These are phyloP conservation scores for Podaxis mareebaensis DNA, from an alignment of 768 basidiomycete genomes.

Conservation along the genomic window DNA sequence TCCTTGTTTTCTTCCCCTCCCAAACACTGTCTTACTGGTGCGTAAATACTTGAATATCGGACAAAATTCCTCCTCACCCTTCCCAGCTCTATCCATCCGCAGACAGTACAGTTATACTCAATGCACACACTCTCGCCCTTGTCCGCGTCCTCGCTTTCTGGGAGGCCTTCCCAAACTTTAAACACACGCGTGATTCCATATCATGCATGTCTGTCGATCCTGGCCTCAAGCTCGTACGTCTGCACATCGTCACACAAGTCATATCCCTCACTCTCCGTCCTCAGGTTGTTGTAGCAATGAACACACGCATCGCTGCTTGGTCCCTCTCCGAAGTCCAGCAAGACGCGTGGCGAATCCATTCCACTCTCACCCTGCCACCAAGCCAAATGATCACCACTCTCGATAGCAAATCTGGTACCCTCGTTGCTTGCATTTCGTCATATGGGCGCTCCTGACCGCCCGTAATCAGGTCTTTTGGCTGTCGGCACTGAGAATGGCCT, in stretches of 20 bases:
- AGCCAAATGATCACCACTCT: conserved; percentile 57
- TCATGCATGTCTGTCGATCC: conserved; percentile 71
- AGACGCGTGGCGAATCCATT: conserved; percentile 78
- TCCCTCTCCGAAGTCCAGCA: conserved; percentile 65
- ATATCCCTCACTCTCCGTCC: conserved; percentile 16
- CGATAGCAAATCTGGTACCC: conserved; percentile 73
- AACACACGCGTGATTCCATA: conserved; percentile 44
- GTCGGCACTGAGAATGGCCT: conserved; percentile 62
- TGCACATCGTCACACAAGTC: conserved; percentile 1
- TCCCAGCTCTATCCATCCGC: conserved; percentile 71
- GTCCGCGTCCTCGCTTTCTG: conserved; percentile 74
- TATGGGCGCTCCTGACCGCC: not conserved
- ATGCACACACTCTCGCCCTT: conserved; percentile 67
- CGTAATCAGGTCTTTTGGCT: conserved; percentile 65
- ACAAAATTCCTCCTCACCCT: conserved; percentile 17
- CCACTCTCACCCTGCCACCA: conserved; percentile 68
- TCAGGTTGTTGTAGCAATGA: conserved; percentile 75
- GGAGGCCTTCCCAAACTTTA: conserved; percentile 74
- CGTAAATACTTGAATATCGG: conserved; percentile 25
- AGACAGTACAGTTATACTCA: conserved; percentile 67
- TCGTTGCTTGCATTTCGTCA: conserved; percentile 6
- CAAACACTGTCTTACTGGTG: conserved; percentile 59
- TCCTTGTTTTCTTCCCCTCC: conserved; percentile 59
- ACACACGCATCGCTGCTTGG: conserved; percentile 74
- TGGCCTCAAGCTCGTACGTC: conserved; percentile 78